Evolutionary conservation across 805 yeast genomes (phyloP).

Genomic region (Pichia paraexigua): DNA sequence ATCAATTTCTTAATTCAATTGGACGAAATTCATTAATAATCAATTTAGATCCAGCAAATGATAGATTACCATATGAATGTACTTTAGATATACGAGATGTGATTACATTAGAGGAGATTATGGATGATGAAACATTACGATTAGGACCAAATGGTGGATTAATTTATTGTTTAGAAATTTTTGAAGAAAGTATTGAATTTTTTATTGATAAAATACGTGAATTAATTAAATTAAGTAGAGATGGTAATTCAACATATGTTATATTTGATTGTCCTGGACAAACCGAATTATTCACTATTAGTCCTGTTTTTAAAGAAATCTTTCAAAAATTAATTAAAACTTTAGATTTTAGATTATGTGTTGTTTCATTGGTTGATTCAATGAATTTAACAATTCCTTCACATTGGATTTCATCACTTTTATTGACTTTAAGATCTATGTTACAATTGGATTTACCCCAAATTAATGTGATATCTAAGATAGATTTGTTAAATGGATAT

Average conservation of each 20-base stretch:
- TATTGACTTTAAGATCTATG: constrained; percentile 85
- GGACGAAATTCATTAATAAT: constrained; percentile 83
- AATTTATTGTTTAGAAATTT: constrained; percentile 72
- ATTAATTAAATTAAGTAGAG: constrained; percentile 38
- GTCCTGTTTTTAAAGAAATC: constrained; percentile 60
- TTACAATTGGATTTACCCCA: constrained; percentile 89
- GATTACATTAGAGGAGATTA: constrained; percentile 49
- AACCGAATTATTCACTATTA: constrained; percentile 90
- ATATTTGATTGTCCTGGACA: constrained; percentile 94
- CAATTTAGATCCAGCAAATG: constrained; percentile 82
- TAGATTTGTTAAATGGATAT: constrained; percentile 65
- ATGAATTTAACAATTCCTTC: constrained; percentile 78
- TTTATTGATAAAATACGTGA: constrained; percentile 49
- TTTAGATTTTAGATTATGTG: constrained; percentile 67
- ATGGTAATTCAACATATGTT: constrained; percentile 47
- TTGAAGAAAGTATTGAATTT: constrained; percentile 49
- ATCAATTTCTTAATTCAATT: constrained; percentile 86
- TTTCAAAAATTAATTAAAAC: constrained; percentile 57
- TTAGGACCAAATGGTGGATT: constrained; percentile 79
- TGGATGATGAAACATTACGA: constrained; percentile 41
- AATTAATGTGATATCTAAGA: constrained; percentile 84
- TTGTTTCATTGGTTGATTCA: constrained; percentile 80
- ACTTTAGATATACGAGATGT: constrained; percentile 50
- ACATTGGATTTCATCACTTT: constrained; percentile 73
- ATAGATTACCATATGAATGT: constrained; percentile 44